Evolutionary conservation across 768 basidiomycete species (phyloP).

Genomic region (Hygrocybe coccinea): DNA sequence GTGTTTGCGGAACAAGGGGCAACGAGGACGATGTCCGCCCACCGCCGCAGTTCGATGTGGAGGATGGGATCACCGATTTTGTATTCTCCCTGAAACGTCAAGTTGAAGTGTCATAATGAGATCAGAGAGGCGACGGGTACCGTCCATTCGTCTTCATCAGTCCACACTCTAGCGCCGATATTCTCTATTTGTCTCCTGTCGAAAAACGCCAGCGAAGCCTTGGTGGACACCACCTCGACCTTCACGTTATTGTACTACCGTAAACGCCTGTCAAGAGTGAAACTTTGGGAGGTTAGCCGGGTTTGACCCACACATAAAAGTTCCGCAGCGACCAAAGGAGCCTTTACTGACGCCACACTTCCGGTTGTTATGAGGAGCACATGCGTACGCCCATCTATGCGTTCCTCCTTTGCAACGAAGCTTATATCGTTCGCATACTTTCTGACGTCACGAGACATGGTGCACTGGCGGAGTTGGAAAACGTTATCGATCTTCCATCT

Average conservation of each 20-base stretch:
- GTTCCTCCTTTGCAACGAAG: conserved; percentile 42
- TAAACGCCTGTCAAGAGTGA: neutral
- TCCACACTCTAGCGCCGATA: conserved; percentile 69
- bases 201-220: conserved; percentile 75
- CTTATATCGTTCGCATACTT: too few species aligned
- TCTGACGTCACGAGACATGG: too few species aligned
- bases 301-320: conserved; percentile 57
- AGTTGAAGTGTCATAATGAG: neutral
- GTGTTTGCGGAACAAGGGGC: conserved; percentile 98
- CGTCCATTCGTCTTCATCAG: conserved; percentile 88
- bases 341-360: conserved; percentile 94
- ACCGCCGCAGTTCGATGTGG: conserved; percentile 89
- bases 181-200: conserved; percentile 45
- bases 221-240: conserved; percentile 81
- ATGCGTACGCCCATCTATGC: conserved; percentile 46
- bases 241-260: conserved; percentile 66
- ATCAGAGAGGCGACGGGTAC: conserved; percentile 48
- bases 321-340: conserved; percentile 79
- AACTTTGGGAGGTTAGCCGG: too few species aligned
- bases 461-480: too few species aligned
- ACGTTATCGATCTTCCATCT: too few species aligned
- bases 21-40: conserved; percentile 94
- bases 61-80: conserved; percentile 87
- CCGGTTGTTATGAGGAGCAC: conserved; percentile 85
- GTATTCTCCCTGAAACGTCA: conserved; percentile 51